Base-by-base conservation (phyloP, 495 filamentous ascomycete genomes). In the Tetracladium setigerum region DNA sequence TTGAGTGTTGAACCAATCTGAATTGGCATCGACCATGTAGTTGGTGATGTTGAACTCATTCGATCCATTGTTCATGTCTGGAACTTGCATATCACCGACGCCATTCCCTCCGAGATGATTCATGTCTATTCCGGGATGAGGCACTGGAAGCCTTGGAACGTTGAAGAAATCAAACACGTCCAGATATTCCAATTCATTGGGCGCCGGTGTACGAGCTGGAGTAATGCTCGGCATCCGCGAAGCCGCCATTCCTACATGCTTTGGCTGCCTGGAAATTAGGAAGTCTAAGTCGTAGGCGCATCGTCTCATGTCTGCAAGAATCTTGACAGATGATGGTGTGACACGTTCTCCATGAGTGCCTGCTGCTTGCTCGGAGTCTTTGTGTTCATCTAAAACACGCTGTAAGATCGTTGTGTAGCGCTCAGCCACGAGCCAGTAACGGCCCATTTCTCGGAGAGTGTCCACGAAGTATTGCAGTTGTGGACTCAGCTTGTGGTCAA, bases 141-240 rank as follows among this genome's bases (percentile, higher is more conserved):
- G 32, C 12, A 56, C 47, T 16, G 85, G 82, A 7, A 92, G 67
- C 14, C 87, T 70, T 4, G 89, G 89, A 37, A 92, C 77, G 63
- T 94, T 94, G 70, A 94, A 95, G 66, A 90, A 94, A 50, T 89
- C 86, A 61, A 95, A 95, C 2, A 94, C 86, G 58, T 95, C 87
- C n/a, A 94, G 67, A 56, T 90, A 94, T 54, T 94, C 89, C 10
- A 92, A 68, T 46, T 95, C 86, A 59, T 89, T 86, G 8, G 83
- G 77, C 9, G 76, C 83, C n/a, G 80, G 81, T 46, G 77, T 88
- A 22, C 78, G 68, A 9, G 70, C 71, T 9, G 62, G 64, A 1
- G 72, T 57, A 62, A 70, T 30, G 55, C 62, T 49, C 57, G 63
- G 49, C 56, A 59, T 53, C 16, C 56, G 46, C 14, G 56, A 55